Evolutionary conservation across 345 rosid species (phyloP).

Genomic region (Populus nigra): DNA sequence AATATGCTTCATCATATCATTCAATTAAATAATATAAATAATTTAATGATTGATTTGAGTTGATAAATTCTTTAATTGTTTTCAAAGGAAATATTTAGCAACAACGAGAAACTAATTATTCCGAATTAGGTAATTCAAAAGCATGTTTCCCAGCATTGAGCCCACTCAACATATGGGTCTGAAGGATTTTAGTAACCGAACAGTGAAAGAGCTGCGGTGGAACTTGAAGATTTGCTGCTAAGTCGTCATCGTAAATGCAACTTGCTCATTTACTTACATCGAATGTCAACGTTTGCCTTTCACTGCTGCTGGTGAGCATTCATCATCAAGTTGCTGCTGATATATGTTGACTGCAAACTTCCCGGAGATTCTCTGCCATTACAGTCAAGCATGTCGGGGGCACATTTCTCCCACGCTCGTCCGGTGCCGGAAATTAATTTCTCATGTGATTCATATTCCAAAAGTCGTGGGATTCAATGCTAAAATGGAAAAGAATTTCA

Average conservation of each 20-base stretch:
- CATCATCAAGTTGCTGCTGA: neutral
- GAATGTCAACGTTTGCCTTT: neutral
- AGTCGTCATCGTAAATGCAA: neutral
- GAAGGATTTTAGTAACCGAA: neutral
- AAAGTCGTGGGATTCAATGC: no score
- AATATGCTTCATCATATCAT: no score
- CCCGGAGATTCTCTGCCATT: neutral
- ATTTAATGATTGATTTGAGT: no score
- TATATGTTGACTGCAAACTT: neutral
- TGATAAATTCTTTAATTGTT: no score
- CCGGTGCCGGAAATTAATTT: neutral
- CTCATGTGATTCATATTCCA: neutral
- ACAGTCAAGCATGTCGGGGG: neutral
- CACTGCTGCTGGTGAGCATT: neutral
- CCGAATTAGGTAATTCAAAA: neutral
- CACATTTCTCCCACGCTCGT: neutral
- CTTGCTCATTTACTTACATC: neutral
- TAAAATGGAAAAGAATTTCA: no score
- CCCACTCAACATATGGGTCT: neutral
- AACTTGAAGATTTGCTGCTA: neutral
- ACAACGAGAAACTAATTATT: neutral
- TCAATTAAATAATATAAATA: no score
- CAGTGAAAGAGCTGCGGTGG: neutral
- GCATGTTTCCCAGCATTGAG: neutral
- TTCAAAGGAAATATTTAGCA: no score